phyloP scores from a whole-genome alignment of 164 flowering plant genomes.

The Taxillus chinensis region DNA sequence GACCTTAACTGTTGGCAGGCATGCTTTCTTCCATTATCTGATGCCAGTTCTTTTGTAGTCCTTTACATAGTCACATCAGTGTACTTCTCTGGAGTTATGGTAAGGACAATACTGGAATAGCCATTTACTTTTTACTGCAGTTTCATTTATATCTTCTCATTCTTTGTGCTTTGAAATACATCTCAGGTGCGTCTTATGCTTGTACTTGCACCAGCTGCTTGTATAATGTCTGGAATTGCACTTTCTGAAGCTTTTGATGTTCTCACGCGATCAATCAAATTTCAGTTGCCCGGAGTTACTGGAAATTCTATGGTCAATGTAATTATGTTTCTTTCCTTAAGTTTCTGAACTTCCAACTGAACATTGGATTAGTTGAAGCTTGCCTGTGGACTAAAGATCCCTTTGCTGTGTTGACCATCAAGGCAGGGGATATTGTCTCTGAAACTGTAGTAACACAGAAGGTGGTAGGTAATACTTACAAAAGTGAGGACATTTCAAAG shows the following conservation, averaged over 20 bases:
- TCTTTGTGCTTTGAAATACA: slow-evolving; percentile 6
- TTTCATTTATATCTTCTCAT: background rate
- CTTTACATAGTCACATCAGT: slow-evolving; percentile 90
- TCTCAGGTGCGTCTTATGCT: slow-evolving; percentile 95
- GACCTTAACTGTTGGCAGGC: slow-evolving; percentile 44
- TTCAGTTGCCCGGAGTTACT: slow-evolving; percentile 40
- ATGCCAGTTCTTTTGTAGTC: slow-evolving; percentile 93
- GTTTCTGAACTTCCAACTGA: too few species aligned
- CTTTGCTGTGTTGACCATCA: background rate
- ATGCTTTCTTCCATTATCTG: slow-evolving; percentile 84
- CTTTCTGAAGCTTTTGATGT: slow-evolving; percentile 90
- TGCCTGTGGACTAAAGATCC: background rate
- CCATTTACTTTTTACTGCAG: background rate
- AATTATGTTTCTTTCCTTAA: slow-evolving; percentile 15
- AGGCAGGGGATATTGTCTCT: background rate
- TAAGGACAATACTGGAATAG: slow-evolving; percentile 18
- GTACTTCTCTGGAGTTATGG: slow-evolving; percentile 99
- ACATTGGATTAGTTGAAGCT: too few species aligned
- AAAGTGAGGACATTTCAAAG: background rate
- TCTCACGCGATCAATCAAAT: slow-evolving; percentile 79
- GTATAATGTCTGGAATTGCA: slow-evolving; percentile 96
- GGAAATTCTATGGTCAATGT: slow-evolving; percentile 32
- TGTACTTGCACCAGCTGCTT: slow-evolving; percentile 98
- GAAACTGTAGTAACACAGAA: background rate
- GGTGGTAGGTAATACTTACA: background rate